phyloP scores from a whole-genome alignment of 768 basidiomycete genomes.

The Antrodiella citrinella region DNA sequence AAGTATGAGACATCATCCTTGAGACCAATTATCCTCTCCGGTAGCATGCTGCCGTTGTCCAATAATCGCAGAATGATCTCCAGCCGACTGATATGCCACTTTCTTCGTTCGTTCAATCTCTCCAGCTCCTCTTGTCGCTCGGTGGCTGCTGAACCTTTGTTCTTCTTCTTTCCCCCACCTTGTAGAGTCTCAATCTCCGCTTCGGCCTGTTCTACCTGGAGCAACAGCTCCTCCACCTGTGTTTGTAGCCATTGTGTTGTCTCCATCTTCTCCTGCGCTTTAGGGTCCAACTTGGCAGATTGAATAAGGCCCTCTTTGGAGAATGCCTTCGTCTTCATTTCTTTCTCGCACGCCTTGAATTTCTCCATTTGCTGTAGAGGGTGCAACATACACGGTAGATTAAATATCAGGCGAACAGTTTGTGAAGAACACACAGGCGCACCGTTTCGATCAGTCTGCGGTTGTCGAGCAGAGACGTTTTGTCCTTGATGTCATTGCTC shows the following conservation, averaged over 20 bases:
- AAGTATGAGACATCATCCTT: slow-evolving; percentile 97
- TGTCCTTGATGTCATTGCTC: slow-evolving; percentile 99
- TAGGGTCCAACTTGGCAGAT: slow-evolving; percentile 90
- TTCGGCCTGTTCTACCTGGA: slow-evolving; percentile 91
- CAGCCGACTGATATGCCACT: slow-evolving; percentile 90
- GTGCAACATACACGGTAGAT: slow-evolving; percentile 3
- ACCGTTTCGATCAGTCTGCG: slow-evolving; percentile 96
- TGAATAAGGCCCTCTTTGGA: slow-evolving; percentile 97
- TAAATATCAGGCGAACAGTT: slow-evolving; percentile 1
- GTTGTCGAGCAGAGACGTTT: slow-evolving; percentile 85
- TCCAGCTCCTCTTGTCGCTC: slow-evolving; percentile 83
- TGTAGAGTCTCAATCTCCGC: slow-evolving; percentile 89
- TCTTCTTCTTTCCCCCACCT: slow-evolving; percentile 73
- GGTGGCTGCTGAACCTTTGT: slow-evolving; percentile 54
- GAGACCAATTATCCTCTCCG: slow-evolving; percentile 72
- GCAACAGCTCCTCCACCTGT: slow-evolving; percentile 84
- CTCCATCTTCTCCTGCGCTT: slow-evolving; percentile 94
- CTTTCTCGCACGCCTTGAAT: slow-evolving; percentile 99
- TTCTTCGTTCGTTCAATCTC: slow-evolving; percentile 81
- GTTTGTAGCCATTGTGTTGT: slow-evolving; percentile 79
- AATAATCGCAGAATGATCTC: slow-evolving; percentile 90
- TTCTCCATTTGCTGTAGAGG: slow-evolving; percentile 96
- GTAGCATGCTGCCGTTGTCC: slow-evolving; percentile 83
- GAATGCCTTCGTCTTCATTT: slow-evolving; percentile 99
- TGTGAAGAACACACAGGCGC: slow-evolving; percentile 26